Conservation (phyloP, 2,329 filamentous ascomycete genomes). For the Incumbomyces lentus region DNA sequence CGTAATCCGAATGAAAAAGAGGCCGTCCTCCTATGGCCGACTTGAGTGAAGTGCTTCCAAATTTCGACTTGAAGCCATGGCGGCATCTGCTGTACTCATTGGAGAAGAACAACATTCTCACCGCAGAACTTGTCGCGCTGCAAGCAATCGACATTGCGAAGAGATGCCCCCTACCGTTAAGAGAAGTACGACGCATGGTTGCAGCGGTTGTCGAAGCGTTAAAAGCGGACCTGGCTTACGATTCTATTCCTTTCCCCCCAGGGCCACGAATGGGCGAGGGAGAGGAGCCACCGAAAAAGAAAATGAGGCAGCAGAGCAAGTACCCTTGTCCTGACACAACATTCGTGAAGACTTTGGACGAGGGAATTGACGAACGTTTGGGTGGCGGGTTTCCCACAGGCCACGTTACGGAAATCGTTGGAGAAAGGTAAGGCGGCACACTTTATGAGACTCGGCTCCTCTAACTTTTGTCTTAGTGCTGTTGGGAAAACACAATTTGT, state of each 20-base stretch:
- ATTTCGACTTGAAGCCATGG: constrained; percentile 62
- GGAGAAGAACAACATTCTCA: constrained; percentile 66
- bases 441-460: neutral
- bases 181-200: constrained; percentile 66
- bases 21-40: constrained; percentile 56
- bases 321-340: constrained; percentile 37
- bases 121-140: constrained; percentile 74
- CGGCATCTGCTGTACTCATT: constrained; percentile 66
- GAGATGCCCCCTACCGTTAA: constrained; percentile 68
- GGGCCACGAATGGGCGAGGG: neutral
- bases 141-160: constrained; percentile 75
- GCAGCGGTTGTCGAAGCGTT: constrained; percentile 57
- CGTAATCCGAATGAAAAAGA: neutral
- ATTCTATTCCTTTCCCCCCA: neutral
- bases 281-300: constrained; percentile 11
- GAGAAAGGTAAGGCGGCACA: constrained; percentile 58
- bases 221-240: constrained; percentile 47
- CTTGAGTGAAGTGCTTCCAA: constrained; percentile 69
- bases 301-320: constrained; percentile 38
- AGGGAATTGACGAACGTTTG: constrained; percentile 57
- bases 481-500: constrained; percentile 93
- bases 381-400: constrained; percentile 72
- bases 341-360: constrained; percentile 60
- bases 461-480: constrained; percentile 43
- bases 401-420: constrained; percentile 78